Evolutionary conservation across 1,284 basidiomycete species (phyloP), one percentile per base, ranked within the genome.

Genomic region (Xanthoconium separans): DNA sequence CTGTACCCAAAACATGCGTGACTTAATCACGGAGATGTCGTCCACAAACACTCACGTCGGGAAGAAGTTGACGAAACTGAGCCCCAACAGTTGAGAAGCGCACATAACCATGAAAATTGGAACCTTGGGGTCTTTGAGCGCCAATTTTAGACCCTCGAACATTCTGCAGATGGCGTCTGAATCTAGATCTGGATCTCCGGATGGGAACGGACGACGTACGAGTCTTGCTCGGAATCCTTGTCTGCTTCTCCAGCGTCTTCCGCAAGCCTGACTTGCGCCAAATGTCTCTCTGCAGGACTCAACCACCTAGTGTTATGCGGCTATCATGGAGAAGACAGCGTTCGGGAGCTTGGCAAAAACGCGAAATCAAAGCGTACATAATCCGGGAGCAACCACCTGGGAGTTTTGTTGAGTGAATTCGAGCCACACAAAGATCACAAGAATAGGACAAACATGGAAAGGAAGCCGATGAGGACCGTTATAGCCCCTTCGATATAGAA

Each of bases 31-130:
- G 34, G 10, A 18, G 6, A 2, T 22, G 13, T 22, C 20, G 20
- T 22, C 30, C 7, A 41, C 18, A 44, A n/a, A n/a, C 6, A 70
- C 77, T 50, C 60, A 84, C 82, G 85, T 87, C 15, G 84, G 84
- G 73, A 89, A 91, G 75, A 87, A 91, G 59, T 85, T 82, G 48
- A 85, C 81, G 65, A 87, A 89, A 44, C 84, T 85, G 24, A 88
- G 71, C 0, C 87, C 86, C 15, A 90, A 64, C 11, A 82, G 65
- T 57, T 81, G 79, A 1, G 77, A 66, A 27, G 75, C 78, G 4
- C 70, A 70, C 76, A 84, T 80, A 11, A 87, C 39, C 42, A 82
- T 74, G 58, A 91, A 84, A 24, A 89, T 65, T 24, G 68, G 71
- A 2, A 87, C 81, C 64, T 86, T 84, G 20, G 34, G 24, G 10